phyloP scores from a whole-genome alignment of 2,329 filamentous ascomycete genomes.

The Teratosphaeria zuluensis region DNA sequence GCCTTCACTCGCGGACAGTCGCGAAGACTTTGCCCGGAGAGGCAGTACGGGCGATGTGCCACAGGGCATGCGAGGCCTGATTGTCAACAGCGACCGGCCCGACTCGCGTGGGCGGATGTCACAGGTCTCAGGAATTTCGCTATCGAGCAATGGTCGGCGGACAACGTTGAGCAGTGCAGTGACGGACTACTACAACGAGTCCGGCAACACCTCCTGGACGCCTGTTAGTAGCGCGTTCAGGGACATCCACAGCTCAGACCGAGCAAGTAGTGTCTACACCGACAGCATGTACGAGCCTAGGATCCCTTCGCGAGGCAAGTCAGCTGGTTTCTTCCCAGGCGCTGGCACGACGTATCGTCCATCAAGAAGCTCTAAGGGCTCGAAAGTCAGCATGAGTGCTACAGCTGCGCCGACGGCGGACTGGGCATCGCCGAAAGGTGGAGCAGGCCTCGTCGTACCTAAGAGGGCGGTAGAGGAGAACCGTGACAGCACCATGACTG shows the following conservation, averaged over 20 bases:
- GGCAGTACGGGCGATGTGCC: conserved; percentile 14
- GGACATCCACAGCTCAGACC: conserved; percentile 19
- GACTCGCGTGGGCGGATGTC: conserved; percentile 6
- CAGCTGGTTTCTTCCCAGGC: conserved; percentile 41
- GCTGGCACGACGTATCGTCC: conserved; percentile 20
- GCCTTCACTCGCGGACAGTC: conserved; percentile 56
- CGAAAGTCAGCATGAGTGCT: conserved; percentile 12
- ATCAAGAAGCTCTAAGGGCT: conserved; percentile 8
- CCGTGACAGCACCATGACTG: conserved; percentile 26
- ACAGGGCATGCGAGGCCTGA: conserved; percentile 20
- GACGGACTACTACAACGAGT: conserved; percentile 24
- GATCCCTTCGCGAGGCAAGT: conserved; percentile 32
- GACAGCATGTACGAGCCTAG: conserved; percentile 30
- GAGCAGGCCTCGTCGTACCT: conserved; percentile 1
- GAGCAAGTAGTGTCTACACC: conserved; percentile 36
- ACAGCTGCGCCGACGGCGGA: conserved; percentile 14
- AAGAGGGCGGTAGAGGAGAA: conserved; percentile 8
- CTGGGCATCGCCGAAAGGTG: conserved; percentile 11
- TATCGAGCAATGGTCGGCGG: conserved; percentile 13
- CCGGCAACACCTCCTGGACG: conserved; percentile 22
- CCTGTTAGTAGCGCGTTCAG: conserved; percentile 13
- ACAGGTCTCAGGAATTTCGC: conserved; percentile 15
- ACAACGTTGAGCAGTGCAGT: conserved; percentile 18
- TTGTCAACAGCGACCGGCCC: conserved; percentile 15
- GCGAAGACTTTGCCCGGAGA: conserved; percentile 28